phyloP scores from a whole-genome alignment of 257 asterid species.

The Nemophila menziesii region DNA sequence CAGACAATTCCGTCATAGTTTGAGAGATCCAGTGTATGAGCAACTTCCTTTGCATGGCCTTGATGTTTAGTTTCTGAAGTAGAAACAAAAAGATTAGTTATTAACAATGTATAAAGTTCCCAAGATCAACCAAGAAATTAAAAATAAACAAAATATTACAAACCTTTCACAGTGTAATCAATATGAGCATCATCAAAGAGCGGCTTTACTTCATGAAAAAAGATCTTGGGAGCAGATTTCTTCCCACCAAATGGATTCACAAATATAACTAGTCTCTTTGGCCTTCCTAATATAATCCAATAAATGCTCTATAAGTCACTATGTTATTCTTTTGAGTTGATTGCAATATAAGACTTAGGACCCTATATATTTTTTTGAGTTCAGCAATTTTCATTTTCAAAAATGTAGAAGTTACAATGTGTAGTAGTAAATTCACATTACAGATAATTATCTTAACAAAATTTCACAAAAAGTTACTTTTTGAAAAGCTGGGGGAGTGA shows the following conservation, averaged over 20 bases:
- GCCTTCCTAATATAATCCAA: slow-evolving; percentile 50
- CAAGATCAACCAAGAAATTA: not conserved
- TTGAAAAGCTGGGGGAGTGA: too few relatives aligned
- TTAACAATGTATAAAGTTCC: slow-evolving; percentile 4
- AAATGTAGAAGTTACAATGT: too few relatives aligned
- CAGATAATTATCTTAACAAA: too few relatives aligned
- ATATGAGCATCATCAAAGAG: slow-evolving; percentile 73
- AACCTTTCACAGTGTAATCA: slow-evolving; percentile 58
- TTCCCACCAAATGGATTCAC: slow-evolving; percentile 93
- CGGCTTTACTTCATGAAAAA: slow-evolving; percentile 61
- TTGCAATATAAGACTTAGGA: slow-evolving; percentile 4
- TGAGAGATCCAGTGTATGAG: slow-evolving; percentile 47
- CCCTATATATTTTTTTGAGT: not conserved
- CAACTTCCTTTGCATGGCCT: slow-evolving; percentile 80
- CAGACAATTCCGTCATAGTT: slow-evolving; percentile 81
- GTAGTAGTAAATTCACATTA: too few relatives aligned
- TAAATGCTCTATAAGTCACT: too few relatives aligned
- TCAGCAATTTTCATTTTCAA: too few relatives aligned
- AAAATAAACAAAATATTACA: slow-evolving; percentile 2
- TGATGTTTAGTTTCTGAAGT: slow-evolving; percentile 55
- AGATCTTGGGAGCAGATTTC: slow-evolving; percentile 63
- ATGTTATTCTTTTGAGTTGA: not conserved
- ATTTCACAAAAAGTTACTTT: too few relatives aligned
- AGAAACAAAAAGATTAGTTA: slow-evolving; percentile 15
- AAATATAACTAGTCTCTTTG: slow-evolving; percentile 60